A percentile compares a stretch with the other conserved stretches of the same genome.
Conservation (phyloP, 345 rosid species). For the Populus tremula region DNA sequence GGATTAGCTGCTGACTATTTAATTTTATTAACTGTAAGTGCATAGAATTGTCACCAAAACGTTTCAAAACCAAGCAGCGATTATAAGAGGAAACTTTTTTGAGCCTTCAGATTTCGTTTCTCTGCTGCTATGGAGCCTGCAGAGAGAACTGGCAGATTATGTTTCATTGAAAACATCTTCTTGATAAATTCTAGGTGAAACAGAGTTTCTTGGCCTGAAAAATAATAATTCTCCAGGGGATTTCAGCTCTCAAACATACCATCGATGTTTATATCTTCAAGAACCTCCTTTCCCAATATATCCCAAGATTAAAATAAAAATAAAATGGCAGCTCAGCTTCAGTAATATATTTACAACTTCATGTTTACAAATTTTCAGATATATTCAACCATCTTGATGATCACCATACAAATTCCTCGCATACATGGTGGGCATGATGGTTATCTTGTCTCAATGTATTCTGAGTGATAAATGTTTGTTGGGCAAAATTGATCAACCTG, state of each 20-base stretch:
- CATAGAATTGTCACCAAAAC: neutral
- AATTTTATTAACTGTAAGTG: neutral
- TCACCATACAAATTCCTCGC: too few relatives aligned
- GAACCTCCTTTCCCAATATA: neutral
- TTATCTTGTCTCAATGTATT: too few relatives aligned
- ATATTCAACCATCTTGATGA: too few relatives aligned
- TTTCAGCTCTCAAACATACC: neutral
- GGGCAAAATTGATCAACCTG: too few relatives aligned
- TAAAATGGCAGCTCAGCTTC: too few relatives aligned
- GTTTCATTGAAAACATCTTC: neutral
- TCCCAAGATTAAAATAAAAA: neutral
- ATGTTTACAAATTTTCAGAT: too few relatives aligned
- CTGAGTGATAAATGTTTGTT: too few relatives aligned
- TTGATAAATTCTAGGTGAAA: neutral
- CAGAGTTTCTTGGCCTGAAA: neutral
- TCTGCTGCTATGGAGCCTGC: neutral
- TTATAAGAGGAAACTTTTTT: neutral
- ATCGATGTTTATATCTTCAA: neutral
- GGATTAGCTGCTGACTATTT: neutral
- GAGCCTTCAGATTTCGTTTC: neutral
- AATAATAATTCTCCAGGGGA: neutral
- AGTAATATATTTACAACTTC: too few relatives aligned
- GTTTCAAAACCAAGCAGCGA: neutral
- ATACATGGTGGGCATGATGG: too few relatives aligned
- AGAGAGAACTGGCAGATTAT: neutral